These are phyloP conservation scores for Colletotrichum gigasporum DNA, from an alignment of 2,329 filamentous ascomycete genomes.

Conservation along the genomic window DNA sequence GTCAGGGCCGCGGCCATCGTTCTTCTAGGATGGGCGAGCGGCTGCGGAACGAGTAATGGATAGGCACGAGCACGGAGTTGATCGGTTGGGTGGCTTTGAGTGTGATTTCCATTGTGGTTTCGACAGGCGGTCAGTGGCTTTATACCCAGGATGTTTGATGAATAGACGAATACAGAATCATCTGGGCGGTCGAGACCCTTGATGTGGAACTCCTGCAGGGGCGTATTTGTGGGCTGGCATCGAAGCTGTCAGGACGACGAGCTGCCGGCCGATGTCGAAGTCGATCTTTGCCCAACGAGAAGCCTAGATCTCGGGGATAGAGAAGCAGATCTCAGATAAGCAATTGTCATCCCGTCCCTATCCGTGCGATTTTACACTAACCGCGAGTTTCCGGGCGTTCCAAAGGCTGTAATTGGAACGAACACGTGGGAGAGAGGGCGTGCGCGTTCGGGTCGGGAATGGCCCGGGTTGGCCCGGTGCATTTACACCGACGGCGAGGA, in stretches of 20 bases:
- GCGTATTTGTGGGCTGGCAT: too few species aligned
- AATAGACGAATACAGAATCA: background rate
- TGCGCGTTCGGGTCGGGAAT: background rate
- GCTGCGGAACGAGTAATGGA: background rate
- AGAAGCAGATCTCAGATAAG: background rate
- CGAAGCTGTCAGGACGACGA: too few species aligned
- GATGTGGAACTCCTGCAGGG: too few species aligned
- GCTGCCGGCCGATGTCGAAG: too few species aligned
- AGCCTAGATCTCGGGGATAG: background rate
- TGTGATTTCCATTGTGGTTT: background rate
- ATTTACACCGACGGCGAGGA: conserved; percentile 17
- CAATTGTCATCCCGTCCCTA: background rate
- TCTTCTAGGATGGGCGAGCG: background rate
- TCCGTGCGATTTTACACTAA: background rate
- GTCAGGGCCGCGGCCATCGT: conserved; percentile 14
- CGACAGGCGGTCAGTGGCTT: background rate
- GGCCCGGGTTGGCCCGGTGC: conserved; percentile 10
- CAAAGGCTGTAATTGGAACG: background rate
- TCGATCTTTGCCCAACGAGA: background rate
- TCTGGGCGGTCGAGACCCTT: too few species aligned
- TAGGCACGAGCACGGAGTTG: too few species aligned
- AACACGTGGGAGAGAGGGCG: conserved; percentile 3
- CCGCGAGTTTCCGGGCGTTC: background rate
- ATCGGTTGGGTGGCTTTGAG: too few species aligned
- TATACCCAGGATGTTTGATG: conserved; percentile 16